These are phyloP conservation scores for Cystobasidium ongulense DNA, from an alignment of 768 basidiomycete genomes.

Conservation along the genomic window DNA sequence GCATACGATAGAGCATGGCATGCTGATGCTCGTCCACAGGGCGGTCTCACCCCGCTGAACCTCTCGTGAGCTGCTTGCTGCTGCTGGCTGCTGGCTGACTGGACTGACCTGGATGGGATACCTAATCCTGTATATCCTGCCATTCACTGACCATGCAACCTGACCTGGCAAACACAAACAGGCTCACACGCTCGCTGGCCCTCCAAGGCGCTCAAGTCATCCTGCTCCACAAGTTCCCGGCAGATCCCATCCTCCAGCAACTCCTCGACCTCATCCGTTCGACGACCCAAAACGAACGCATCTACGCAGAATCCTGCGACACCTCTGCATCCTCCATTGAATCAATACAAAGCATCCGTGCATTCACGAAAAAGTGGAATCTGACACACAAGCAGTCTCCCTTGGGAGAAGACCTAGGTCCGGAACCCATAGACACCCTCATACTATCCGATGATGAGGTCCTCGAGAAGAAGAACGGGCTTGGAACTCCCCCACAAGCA, in stretches of 20 bases:
- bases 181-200: conserved; percentile 60
- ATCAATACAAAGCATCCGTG: conserved; percentile 59
- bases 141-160: no score
- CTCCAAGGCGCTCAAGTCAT: conserved; percentile 70
- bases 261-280: conserved; percentile 61
- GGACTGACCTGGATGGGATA: no score
- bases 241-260: conserved; percentile 51
- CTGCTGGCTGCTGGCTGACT: not conserved
- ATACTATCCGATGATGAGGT: conserved; percentile 70
- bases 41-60: conserved; percentile 24
- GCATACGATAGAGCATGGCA: not conserved
- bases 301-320: conserved; percentile 73
- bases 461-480: conserved; percentile 54
- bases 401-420: conserved; percentile 36
- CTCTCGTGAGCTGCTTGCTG: not conserved
- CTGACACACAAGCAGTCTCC: conserved; percentile 48
- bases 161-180: conserved; percentile 49
- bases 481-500: not conserved
- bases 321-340: conserved; percentile 44
- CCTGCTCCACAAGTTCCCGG: conserved; percentile 56
- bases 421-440: conserved; percentile 67
- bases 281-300: conserved; percentile 63
- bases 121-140: no score
- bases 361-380: conserved; percentile 63
- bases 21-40: not conserved